Evolutionary conservation across 768 basidiomycete species (phyloP), one percentile per base, ranked within the genome.

Genomic region (Hygrophorus pudorinus): DNA sequence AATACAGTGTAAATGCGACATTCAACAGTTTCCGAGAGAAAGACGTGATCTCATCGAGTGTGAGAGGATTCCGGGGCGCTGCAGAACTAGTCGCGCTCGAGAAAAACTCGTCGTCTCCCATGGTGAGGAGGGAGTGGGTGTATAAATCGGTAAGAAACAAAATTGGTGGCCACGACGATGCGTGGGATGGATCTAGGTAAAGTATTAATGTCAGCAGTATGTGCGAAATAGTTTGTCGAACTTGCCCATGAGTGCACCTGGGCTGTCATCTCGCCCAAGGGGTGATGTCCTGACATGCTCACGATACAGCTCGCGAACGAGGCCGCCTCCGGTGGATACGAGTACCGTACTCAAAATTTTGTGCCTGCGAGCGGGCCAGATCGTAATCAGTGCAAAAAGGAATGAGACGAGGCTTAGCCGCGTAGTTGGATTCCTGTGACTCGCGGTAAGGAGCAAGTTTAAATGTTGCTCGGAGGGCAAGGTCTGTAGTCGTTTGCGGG

Each of bases 21-120:
- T 93, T 85, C 44, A 94, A 60, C 49, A 94, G 66, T 48, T 87
- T 76, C n/a, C 76, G 73, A 12, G 82, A 85, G 48, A 94, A 78
- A 3, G 73, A 67, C 27, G 70, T 64, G 16, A 97, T 71, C 51
- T 98, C 96, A 53, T 94, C 89, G 6, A 93, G 59, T 0, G 72
- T 69, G 1, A 98, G 71, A 0, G 92, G 85, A 49, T 92, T 94
- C 14, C 80, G 66, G n/a, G 68, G 57, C 4, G 64, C 55, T 12
- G 54, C 41, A 3, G 62, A 43, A 9, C 53, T 42, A 13, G 56
- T 50, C 10, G 50, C 40, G 16, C 53, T 45, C 0, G 79, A 76
- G 58, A 96, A 96, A 66, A 98, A 98, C 59, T 98, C 96, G 62
- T 97, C 94, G 53, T 99, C 96, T 1, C 88, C 88, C 74, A 98